These are phyloP conservation scores for Westerdykella aurantiaca DNA, from an alignment of 2,329 filamentous ascomycete genomes.

Conservation along the genomic window DNA sequence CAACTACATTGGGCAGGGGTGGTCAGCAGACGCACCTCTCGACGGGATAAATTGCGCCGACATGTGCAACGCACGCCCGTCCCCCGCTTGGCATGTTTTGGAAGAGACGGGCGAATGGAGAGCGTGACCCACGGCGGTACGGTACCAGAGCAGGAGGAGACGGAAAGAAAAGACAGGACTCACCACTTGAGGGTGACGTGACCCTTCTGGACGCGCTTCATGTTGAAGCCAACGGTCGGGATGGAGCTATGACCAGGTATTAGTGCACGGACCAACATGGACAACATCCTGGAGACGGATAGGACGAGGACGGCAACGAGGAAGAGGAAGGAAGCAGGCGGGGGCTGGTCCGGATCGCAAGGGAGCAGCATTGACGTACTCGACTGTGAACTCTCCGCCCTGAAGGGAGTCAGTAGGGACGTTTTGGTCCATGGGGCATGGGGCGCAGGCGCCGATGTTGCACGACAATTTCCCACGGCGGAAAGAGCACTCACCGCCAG, in stretches of 20 bases:
- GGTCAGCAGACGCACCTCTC: slow-evolving; percentile 32
- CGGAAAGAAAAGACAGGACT: slow-evolving; percentile 31
- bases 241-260: slow-evolving; percentile 67
- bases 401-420: slow-evolving; percentile 42
- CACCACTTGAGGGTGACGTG: slow-evolving; percentile 96
- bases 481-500: slow-evolving; percentile 69
- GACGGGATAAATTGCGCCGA: slow-evolving; percentile 18
- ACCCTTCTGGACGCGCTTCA: slow-evolving; percentile 95
- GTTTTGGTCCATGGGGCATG: slow-evolving; percentile 14
- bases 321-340: slow-evolving; percentile 22
- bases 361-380: slow-evolving; percentile 60
- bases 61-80: not conserved
- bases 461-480: slow-evolving; percentile 29
- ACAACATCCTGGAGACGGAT: slow-evolving; percentile 17
- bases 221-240: slow-evolving; percentile 97
- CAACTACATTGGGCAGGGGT: slow-evolving; percentile 51
- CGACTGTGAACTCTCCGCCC: slow-evolving; percentile 97
- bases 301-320: not conserved
- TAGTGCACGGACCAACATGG: slow-evolving; percentile 31
- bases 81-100: not conserved
- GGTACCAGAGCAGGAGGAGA: slow-evolving; percentile 34
- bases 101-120: slow-evolving; percentile 8
- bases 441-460: slow-evolving; percentile 15
- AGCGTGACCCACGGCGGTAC: slow-evolving; percentile 3
- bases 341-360: slow-evolving; percentile 22